A percentile compares a stretch with the other conserved stretches of the same genome.
Conservation (phyloP, 129 eudicot genomes). For the carrot (Daucus carota) region DNA sequence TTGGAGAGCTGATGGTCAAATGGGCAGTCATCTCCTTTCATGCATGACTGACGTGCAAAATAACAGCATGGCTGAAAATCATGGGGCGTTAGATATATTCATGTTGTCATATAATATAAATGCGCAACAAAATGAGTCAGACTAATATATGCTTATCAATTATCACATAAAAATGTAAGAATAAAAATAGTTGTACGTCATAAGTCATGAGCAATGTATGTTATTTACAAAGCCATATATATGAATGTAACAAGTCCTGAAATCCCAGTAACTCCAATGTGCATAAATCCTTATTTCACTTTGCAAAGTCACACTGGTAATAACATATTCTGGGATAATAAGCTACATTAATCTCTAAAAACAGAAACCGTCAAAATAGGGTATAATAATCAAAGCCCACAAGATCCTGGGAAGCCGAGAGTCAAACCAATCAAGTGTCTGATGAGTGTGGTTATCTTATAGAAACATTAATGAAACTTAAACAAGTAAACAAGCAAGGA, state of each 20-base stretch:
- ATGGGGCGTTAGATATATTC: not conserved
- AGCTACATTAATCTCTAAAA: not conserved
- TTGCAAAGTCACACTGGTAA: not conserved
- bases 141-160: not conserved
- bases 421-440: not conserved
- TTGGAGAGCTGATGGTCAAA: conserved; percentile 84
- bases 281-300: not conserved
- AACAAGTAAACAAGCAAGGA: not conserved
- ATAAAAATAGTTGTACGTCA: not conserved
- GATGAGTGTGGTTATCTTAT: not conserved
- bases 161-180: not conserved
- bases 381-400: not conserved
- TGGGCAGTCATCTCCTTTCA: conserved; percentile 93
- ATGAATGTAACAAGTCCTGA: not conserved
- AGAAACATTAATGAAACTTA: not conserved
- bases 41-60: conserved; percentile 79
- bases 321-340: not conserved
- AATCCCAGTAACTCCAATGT: not conserved
- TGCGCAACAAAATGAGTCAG: not conserved
- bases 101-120: not conserved
- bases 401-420: not conserved
- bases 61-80: conserved; percentile 66
- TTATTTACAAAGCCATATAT: not conserved
- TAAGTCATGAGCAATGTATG: not conserved
- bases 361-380: not conserved